Percentiles rank a stretch among this genome's conserved stretches.
Evolutionary conservation across 2,329 filamentous ascomycete species (phyloP).

Genomic region (Claviceps quebecensis): DNA sequence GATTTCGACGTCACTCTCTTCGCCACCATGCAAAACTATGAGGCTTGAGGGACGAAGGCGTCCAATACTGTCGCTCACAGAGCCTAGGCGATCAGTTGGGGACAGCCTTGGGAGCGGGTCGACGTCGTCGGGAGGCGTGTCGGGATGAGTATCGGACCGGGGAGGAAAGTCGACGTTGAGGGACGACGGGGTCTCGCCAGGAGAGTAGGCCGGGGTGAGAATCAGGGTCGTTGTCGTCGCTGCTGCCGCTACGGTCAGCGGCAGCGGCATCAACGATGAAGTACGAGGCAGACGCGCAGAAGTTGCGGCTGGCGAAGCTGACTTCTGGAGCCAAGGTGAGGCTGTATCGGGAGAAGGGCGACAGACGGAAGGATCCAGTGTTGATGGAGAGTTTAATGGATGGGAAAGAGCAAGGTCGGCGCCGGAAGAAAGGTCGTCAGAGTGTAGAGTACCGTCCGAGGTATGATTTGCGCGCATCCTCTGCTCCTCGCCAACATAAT

Average conservation of each 20-base stretch:
- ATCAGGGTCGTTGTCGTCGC: slow-evolving; percentile 7
- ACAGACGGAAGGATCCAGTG: slow-evolving; percentile 3
- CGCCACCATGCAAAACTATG: slow-evolving; percentile 5
- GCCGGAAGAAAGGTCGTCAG: neutral
- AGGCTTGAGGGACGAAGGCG: slow-evolving; percentile 1
- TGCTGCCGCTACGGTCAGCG: slow-evolving; percentile 10
- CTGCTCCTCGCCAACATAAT: neutral
- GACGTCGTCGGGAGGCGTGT: slow-evolving; percentile 5
- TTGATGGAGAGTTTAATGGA: neutral
- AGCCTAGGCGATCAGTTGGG: slow-evolving; percentile 12
- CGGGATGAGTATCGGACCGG: neutral
- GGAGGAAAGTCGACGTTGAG: neutral
- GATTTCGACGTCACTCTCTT: slow-evolving; percentile 6
- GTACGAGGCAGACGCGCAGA: slow-evolving; percentile 24
- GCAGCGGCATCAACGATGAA: slow-evolving; percentile 30
- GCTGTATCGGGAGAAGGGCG: slow-evolving; percentile 1
- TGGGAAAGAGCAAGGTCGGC: neutral
- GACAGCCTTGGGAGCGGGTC: slow-evolving; percentile 10
- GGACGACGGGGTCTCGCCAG: slow-evolving; percentile 1
- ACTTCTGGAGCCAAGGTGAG: slow-evolving; percentile 12
- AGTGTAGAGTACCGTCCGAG: neutral
- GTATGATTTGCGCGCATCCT: slow-evolving; percentile 2
- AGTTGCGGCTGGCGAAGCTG: slow-evolving; percentile 16
- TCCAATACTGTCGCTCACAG: slow-evolving; percentile 9
- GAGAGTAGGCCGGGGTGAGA: slow-evolving; percentile 2